A percentile compares a stretch with the other conserved stretches of the same genome.
Evolutionary conservation across 352 stramenopile genomes (phyloP).

Genomic region (Stephanocyclus meneghinianus): DNA sequence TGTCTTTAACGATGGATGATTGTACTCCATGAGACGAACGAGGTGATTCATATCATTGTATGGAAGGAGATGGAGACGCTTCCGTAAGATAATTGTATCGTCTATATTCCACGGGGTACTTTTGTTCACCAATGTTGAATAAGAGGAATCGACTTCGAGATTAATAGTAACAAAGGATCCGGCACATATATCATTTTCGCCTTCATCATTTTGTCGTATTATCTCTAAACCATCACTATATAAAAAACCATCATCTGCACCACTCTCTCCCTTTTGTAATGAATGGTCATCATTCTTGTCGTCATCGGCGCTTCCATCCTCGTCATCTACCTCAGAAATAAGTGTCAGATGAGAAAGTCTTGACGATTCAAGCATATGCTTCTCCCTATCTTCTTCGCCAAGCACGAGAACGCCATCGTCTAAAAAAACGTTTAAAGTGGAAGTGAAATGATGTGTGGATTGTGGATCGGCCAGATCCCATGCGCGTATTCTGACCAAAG

Average conservation of each 20-base stretch:
- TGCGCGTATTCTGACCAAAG: conserved; percentile 31
- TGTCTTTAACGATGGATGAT: conserved; percentile 13
- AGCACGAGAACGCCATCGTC: neutral
- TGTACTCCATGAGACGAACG: conserved; percentile 18
- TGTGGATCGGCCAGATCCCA: conserved; percentile 37
- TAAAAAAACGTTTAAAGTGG: neutral
- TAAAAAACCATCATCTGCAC: neutral
- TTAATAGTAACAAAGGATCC: neutral
- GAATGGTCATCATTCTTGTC: neutral
- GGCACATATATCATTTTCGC: neutral
- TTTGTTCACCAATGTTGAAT: neutral
- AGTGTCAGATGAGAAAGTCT: neutral
- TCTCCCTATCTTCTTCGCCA: too few relatives aligned
- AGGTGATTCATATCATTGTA: conserved; percentile 5
- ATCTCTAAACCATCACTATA: neutral
- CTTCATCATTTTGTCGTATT: neutral
- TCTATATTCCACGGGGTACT: conserved; percentile 12
- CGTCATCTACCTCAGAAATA: neutral
- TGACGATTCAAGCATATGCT: neutral
- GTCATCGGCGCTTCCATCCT: neutral
- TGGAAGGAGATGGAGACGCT: conserved; percentile 12
- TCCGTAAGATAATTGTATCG: conserved; percentile 20
- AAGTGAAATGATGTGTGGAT: neutral
- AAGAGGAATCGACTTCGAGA: neutral
- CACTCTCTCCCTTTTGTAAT: neutral